Percentiles rank a stretch among this genome's conserved stretches.
Evolutionary conservation across 306 rosid species (phyloP).

Genomic region (Luffa acutangula): DNA sequence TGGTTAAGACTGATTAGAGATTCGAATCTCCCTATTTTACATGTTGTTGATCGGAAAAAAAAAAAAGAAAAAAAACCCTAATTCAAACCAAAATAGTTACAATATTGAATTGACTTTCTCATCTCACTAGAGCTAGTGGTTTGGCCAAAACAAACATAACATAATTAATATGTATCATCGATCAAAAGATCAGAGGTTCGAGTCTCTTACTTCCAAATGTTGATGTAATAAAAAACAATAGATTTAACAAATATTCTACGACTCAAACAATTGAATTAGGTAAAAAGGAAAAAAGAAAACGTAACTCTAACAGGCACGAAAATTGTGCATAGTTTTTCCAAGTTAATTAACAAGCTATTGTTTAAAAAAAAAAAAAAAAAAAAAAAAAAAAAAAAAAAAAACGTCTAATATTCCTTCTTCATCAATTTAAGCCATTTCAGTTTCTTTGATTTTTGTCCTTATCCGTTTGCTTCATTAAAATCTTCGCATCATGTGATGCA

Average conservation of each 20-base stretch:
- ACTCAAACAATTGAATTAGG: too few relatives aligned
- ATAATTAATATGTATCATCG: too few relatives aligned
- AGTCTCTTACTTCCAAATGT: too few relatives aligned
- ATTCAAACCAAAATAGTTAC: too few relatives aligned
- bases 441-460: background rate
- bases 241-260: too few relatives aligned
- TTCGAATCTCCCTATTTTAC: background rate
- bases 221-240: too few relatives aligned
- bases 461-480: background rate
- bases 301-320: background rate
- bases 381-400: too few relatives aligned
- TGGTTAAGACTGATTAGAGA: too few relatives aligned
- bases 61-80: too few relatives aligned
- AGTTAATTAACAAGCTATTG: background rate
- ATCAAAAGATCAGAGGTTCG: too few relatives aligned
- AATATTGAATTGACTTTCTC: background rate
- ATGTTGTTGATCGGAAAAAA: too few relatives aligned
- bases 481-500: background rate
- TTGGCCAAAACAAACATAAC: too few relatives aligned
- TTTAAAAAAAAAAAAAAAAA: background rate
- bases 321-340: background rate
- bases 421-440: background rate
- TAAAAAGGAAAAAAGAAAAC: background rate
- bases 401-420: background rate
- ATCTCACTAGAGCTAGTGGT: background rate